These are phyloP conservation scores for Ustilago tritici DNA, from an alignment of 1,284 basidiomycete species.

Conservation along the genomic window DNA sequence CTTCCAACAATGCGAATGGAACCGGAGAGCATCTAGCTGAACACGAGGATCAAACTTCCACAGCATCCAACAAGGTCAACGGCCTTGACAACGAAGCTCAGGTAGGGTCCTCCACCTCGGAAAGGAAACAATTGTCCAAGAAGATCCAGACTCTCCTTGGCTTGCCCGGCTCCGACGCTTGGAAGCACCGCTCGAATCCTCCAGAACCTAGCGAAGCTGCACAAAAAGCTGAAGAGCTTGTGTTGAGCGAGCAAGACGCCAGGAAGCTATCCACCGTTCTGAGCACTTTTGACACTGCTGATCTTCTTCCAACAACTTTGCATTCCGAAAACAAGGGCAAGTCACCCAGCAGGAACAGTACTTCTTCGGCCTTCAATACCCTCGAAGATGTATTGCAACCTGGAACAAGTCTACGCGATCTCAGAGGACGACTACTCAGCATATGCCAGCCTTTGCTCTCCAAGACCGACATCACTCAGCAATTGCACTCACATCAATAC, in stretches of 20 bases:
- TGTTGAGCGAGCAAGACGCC: constrained; percentile 26
- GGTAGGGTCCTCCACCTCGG: not conserved
- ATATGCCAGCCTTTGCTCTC: constrained; percentile 30
- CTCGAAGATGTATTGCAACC: constrained; percentile 22
- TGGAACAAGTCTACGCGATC: constrained; percentile 26
- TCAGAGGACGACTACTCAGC: constrained; percentile 24
- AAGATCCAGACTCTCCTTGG: constrained; percentile 35
- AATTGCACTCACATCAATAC: constrained; percentile 8
- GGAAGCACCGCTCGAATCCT: not conserved
- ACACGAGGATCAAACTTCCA: not conserved
- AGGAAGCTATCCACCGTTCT: constrained; percentile 24
- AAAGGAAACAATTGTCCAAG: constrained; percentile 22
- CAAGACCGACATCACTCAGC: constrained; percentile 16
- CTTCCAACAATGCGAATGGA: constrained; percentile 9
- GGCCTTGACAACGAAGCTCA: not conserved
- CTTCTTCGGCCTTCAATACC: not conserved
- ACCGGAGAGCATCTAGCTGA: constrained; percentile 8
- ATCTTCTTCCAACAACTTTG: constrained; percentile 3
- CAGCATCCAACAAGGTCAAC: not conserved
- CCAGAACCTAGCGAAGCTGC: constrained; percentile 3
- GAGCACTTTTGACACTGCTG: constrained; percentile 11
- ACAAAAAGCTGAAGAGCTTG: constrained; percentile 24
- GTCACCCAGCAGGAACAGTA: constrained; percentile 1
- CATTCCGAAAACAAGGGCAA: constrained; percentile 23
- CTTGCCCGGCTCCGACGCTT: constrained; percentile 19